Evolutionary conservation across 192 early-diverging fungal genomes (phyloP), one percentile per base, ranked within the genome.

Genomic region (Entomortierella lignicola): DNA sequence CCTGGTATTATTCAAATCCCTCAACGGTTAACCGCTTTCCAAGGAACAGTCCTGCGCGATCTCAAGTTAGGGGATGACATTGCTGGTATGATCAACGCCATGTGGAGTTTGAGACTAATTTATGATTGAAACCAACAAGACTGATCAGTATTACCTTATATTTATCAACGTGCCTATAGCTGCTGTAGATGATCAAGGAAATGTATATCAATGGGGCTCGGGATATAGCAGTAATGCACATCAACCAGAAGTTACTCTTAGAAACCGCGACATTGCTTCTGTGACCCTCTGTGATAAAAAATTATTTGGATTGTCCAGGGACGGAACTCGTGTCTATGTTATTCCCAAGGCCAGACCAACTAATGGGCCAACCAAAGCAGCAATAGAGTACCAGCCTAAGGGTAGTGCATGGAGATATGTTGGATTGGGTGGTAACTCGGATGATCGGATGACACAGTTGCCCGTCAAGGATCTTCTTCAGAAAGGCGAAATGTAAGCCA

Each of bases 141-240:
- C 10, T 10, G 34, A 37, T 37, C 10, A 37, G 10, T 37, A 37
- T 10, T 7, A 29, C 43, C 18, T 7, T 32, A 0, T 31, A 1
- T 25, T 37, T 34, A 39, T 30, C 48, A 56, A 21, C 43, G 15
- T 34, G 12, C 17, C 15, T 13, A 32, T 60, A 82, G 81, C 72
- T 51, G 79, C 83, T 13, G 83, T 81, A 30, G 77, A 81, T 25
- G 66, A 81, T 2, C 51, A 81, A 34, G 83, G 83, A 47, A 71
- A 77, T 44, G 65, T 84, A 4, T 84, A 72, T 30, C 83, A 84
- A 32, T 84, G 83, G 83, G 83, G 83, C 5, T 29, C 60, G 32
- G 71, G 79, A 60, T 81, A 61, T 32, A 73, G 55, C 50, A 62
- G 62, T 11, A 25, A 27, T 6, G 48, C 72, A 20, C 77, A 80